A percentile compares a stretch with the other conserved stretches of the same genome.
Conservation (phyloP, 1,139 yeast species). For the Suhomyces anneliseae region DNA sequence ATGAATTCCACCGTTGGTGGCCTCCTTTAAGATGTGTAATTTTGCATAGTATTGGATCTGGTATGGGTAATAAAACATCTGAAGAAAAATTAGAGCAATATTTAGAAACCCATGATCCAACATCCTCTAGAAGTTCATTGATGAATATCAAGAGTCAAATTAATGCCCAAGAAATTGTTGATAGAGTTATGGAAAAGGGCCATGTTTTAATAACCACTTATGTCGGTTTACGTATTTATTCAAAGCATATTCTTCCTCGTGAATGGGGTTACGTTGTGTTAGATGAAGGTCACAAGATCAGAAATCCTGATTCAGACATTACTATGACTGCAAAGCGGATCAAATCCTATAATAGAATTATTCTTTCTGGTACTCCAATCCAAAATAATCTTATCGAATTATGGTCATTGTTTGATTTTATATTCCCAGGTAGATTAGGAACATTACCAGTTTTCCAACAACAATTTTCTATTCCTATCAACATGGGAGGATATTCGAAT, state of each 20-base stretch:
- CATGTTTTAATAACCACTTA: slow-evolving; percentile 90
- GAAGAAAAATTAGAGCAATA: slow-evolving; percentile 50
- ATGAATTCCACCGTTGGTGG: slow-evolving; percentile 97
- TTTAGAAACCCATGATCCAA: slow-evolving; percentile 48
- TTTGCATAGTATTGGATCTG: slow-evolving; percentile 89
- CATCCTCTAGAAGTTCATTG: slow-evolving; percentile 20
- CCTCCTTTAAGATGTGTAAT: slow-evolving; percentile 88
- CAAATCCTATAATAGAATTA: slow-evolving; percentile 77
- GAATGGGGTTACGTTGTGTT: slow-evolving; percentile 89
- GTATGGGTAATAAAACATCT: slow-evolving; percentile 59
- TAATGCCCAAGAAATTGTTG: slow-evolving; percentile 48
- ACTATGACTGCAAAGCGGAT: slow-evolving; percentile 82
- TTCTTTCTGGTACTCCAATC: slow-evolving; percentile 93
- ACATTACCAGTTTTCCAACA: slow-evolving; percentile 92
- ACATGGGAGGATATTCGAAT: slow-evolving; percentile 97
- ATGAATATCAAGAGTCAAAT: slow-evolving; percentile 34
- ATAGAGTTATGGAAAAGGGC: slow-evolving; percentile 57
- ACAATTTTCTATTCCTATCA: slow-evolving; percentile 90
- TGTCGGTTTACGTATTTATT: slow-evolving; percentile 81
- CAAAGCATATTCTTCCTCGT: slow-evolving; percentile 63
- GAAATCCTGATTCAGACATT: slow-evolving; percentile 91
- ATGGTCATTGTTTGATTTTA: slow-evolving; percentile 94
- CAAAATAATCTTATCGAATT: slow-evolving; percentile 88
- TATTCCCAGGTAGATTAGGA: slow-evolving; percentile 91
- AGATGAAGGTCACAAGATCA: slow-evolving; percentile 95